phyloP scores from a whole-genome alignment of 1,284 basidiomycete species.

The Malassezia brasiliensis region DNA sequence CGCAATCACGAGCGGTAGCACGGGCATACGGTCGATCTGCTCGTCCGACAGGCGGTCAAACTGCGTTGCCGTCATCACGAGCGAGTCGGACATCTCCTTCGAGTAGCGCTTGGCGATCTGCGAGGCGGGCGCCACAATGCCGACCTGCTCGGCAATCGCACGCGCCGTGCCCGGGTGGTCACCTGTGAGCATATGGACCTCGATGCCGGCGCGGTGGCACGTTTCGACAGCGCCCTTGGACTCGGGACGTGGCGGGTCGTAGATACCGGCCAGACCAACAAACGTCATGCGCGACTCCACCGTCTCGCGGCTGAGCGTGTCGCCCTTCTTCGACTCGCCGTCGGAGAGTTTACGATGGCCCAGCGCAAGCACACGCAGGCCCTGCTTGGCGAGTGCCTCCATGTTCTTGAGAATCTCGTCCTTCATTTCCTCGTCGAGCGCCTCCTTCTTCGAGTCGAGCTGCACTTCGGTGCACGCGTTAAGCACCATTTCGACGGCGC shows the following conservation, averaged over 20 bases:
- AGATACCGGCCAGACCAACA: slow-evolving; percentile 59
- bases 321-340: slow-evolving; percentile 25
- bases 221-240: slow-evolving; percentile 58
- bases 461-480: slow-evolving; percentile 33
- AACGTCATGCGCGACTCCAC: slow-evolving; percentile 58
- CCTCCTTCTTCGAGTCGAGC: slow-evolving; percentile 42
- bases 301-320: slow-evolving; percentile 42
- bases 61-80: slow-evolving; percentile 54
- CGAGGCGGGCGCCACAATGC: slow-evolving; percentile 53
- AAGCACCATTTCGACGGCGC: slow-evolving; percentile 43
- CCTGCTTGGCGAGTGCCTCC: slow-evolving; percentile 38
- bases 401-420: slow-evolving; percentile 32
- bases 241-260: slow-evolving; percentile 63
- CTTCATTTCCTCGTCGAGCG: slow-evolving; percentile 29
- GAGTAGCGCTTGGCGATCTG: slow-evolving; percentile 14
- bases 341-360: slow-evolving; percentile 30
- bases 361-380: slow-evolving; percentile 42
- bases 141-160: slow-evolving; percentile 50
- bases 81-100: slow-evolving; percentile 24
- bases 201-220: slow-evolving; percentile 60
- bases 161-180: slow-evolving; percentile 50
- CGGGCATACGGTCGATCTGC: slow-evolving; percentile 56
- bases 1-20: slow-evolving; percentile 57
- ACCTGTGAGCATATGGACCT: slow-evolving; percentile 59
- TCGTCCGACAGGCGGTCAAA: slow-evolving; percentile 60